Evolutionary conservation across 129 eudicot genomes (phyloP).

Genomic region (Smallanthus sonchifolius): DNA sequence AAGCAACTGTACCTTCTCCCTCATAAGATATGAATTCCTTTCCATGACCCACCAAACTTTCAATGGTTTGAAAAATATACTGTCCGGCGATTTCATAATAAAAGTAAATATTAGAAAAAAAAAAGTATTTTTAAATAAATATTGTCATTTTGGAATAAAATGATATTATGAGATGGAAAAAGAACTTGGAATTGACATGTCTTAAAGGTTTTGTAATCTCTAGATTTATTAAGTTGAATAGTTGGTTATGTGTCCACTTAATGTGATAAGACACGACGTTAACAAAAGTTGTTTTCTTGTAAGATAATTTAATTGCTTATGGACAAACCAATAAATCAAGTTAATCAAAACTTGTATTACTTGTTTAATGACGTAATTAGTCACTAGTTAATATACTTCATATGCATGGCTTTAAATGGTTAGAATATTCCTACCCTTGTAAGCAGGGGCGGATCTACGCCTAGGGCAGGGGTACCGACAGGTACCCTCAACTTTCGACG

Average conservation of each 20-base stretch:
- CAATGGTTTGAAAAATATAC: background rate
- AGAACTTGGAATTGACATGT: background rate
- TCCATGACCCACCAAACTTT: background rate
- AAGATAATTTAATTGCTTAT: background rate
- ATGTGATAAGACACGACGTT: background rate
- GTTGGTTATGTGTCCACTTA: background rate
- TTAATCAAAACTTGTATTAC: background rate
- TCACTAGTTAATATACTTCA: background rate
- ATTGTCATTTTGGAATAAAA: background rate
- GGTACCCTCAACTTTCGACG: too few species aligned
- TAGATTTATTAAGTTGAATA: background rate
- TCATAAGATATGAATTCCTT: background rate
- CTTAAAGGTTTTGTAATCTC: background rate
- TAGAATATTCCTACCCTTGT: background rate
- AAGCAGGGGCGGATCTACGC: too few species aligned
- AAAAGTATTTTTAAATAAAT: background rate
- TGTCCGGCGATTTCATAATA: background rate
- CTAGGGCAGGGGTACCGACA: too few species aligned
- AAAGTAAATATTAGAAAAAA: background rate
- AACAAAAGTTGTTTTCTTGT: background rate
- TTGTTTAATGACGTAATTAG: background rate
- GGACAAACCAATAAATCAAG: background rate
- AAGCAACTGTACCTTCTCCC: background rate
- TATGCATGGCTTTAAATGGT: background rate
- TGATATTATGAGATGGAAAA: background rate